phyloP scores from a whole-genome alignment of 768 basidiomycete species.

The Roridomyces roridus region DNA sequence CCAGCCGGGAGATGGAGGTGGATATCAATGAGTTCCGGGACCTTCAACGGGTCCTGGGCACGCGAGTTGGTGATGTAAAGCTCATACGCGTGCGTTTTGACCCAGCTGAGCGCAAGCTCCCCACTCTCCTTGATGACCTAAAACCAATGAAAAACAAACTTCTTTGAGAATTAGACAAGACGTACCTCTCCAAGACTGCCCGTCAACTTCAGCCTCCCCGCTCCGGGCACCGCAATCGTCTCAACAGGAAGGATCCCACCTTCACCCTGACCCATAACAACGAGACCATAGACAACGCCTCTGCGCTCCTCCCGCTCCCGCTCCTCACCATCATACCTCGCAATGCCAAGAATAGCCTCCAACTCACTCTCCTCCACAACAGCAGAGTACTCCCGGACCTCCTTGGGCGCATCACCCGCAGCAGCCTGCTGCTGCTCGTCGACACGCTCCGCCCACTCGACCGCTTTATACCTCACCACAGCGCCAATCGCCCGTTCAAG shows the following conservation, averaged over 20 bases:
- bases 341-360: constrained; percentile 84
- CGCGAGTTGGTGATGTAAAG: constrained; percentile 75
- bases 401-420: constrained; percentile 18
- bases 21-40: constrained; percentile 76
- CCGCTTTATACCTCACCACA: constrained; percentile 91
- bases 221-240: constrained; percentile 78
- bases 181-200: constrained; percentile 81
- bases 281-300: constrained; percentile 85
- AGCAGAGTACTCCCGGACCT: constrained; percentile 54
- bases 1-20: constrained; percentile 91
- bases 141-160: neutral
- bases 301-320: constrained; percentile 73
- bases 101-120: constrained; percentile 91
- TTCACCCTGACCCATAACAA: constrained; percentile 88
- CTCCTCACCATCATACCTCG: constrained; percentile 83
- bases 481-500: constrained; percentile 87
- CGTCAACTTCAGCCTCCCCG: constrained; percentile 76
- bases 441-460: constrained; percentile 82
- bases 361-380: constrained; percentile 73
- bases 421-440: constrained; percentile 39
- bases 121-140: constrained; percentile 92
- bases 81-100: constrained; percentile 84
- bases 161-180: neutral
- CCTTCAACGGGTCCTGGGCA: constrained; percentile 76
- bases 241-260: constrained; percentile 88